Evolutionary conservation across 176 grass and related monocot genomes (phyloP).

Genomic region (Oryza punctata): DNA sequence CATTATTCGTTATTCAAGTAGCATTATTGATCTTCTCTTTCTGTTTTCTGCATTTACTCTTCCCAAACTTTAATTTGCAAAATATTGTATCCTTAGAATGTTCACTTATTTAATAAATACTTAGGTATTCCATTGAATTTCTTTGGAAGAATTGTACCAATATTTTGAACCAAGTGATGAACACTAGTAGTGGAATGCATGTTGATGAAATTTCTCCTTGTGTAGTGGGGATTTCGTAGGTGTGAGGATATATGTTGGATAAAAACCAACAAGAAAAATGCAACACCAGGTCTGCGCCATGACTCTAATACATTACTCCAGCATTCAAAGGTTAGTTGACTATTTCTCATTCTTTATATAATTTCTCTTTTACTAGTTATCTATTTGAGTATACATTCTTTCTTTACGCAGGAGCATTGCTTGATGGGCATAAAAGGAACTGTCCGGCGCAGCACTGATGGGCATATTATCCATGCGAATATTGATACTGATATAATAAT

Average conservation of each 20-base stretch:
- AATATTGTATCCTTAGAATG: not conserved
- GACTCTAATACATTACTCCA: conserved; percentile 81
- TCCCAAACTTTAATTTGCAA: not conserved
- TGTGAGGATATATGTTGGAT: conserved; percentile 97
- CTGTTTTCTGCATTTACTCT: not conserved
- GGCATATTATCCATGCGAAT: conserved; percentile 84
- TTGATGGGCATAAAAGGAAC: conserved; percentile 89
- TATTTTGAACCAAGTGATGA: not conserved
- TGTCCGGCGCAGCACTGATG: conserved; percentile 70
- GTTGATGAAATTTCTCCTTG: not conserved
- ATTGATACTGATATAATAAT: conserved; percentile 80
- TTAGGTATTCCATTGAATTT: not conserved
- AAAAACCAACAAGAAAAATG: conserved; percentile 96
- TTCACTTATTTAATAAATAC: not conserved
- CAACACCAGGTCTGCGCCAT: conserved; percentile 71
- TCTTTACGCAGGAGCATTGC: conserved; percentile 62
- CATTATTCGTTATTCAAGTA: not conserved
- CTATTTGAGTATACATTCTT: conserved; percentile 9
- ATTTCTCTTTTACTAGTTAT: not conserved
- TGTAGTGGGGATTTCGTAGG: conserved; percentile 94
- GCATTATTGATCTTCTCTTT: not conserved
- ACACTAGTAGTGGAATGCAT: not conserved
- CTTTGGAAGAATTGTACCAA: not conserved
- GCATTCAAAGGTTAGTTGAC: conserved; percentile 70
- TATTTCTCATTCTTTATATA: not conserved